These are phyloP conservation scores for Fusarium floridanum DNA, from an alignment of 2,329 filamentous ascomycete species.

Conservation along the genomic window DNA sequence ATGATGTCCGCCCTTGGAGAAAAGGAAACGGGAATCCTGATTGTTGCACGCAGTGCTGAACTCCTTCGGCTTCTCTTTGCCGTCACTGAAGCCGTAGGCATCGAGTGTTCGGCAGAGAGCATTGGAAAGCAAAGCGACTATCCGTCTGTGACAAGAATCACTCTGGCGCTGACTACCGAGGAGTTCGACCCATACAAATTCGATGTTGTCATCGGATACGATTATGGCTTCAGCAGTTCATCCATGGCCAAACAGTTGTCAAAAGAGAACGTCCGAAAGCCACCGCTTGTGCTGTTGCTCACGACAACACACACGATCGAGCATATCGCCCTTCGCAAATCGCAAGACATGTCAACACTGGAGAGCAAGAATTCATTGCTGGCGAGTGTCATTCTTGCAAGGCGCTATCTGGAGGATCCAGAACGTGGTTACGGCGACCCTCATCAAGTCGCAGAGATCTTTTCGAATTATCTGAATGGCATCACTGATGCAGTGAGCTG, in stretches of 20 bases:
- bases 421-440: constrained; percentile 57
- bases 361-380: constrained; percentile 63
- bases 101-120: constrained; percentile 53
- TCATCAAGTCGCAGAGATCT: constrained; percentile 60
- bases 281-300: constrained; percentile 62
- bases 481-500: constrained; percentile 56
- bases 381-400: constrained; percentile 53
- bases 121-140: constrained; percentile 46
- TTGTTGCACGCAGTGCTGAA: constrained; percentile 65
- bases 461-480: constrained; percentile 60
- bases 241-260: constrained; percentile 41
- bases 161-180: constrained; percentile 58
- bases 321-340: constrained; percentile 64
- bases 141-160: constrained; percentile 56
- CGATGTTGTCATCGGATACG: constrained; percentile 67
- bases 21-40: constrained; percentile 62
- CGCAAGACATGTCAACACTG: constrained; percentile 50
- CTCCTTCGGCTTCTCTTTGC: constrained; percentile 66
- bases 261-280: constrained; percentile 39
- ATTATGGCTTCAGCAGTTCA: constrained; percentile 62
- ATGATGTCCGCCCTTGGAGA: constrained; percentile 57
- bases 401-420: constrained; percentile 57
- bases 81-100: constrained; percentile 57
- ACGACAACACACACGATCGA: constrained; percentile 67
- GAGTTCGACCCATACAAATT: constrained; percentile 55